Percentiles rank a stretch among this genome's conserved stretches.
These are phyloP conservation scores for Rhexocercosporidium sp. DNA, from an alignment of 2,329 filamentous ascomycete genomes.

Conservation along the genomic window DNA sequence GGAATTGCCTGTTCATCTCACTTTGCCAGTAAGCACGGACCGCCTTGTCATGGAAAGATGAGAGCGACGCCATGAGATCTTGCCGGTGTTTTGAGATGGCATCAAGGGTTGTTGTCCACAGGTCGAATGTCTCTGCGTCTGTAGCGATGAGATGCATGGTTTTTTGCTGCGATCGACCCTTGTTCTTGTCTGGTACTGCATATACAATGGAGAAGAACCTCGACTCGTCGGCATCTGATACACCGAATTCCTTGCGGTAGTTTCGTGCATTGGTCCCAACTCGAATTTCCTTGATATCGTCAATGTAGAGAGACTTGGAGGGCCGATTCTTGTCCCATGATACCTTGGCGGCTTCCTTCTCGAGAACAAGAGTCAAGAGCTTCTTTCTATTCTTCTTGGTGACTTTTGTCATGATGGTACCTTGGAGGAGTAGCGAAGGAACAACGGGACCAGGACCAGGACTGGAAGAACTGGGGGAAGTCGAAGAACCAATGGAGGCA, in stretches of 20 bases:
- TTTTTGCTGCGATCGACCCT: slow-evolving; percentile 68
- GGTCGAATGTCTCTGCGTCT: slow-evolving; percentile 70
- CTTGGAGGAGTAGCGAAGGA: slow-evolving; percentile 76
- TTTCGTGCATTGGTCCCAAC: slow-evolving; percentile 84
- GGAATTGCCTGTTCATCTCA: slow-evolving; percentile 76
- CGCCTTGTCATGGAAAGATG: slow-evolving; percentile 82
- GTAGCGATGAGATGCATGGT: slow-evolving; percentile 87
- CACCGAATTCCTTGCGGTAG: slow-evolving; percentile 82
- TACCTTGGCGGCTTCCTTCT: slow-evolving; percentile 84
- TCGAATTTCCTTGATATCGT: slow-evolving; percentile 92
- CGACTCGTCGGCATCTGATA: slow-evolving; percentile 69
- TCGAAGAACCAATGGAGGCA: slow-evolving; percentile 53
- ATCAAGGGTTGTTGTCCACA: slow-evolving; percentile 86
- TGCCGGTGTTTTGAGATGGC: slow-evolving; percentile 85
- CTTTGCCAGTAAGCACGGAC: slow-evolving; percentile 84
- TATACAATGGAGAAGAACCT: slow-evolving; percentile 93
- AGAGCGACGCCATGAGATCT: slow-evolving; percentile 86
- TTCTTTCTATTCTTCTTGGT: slow-evolving; percentile 80
- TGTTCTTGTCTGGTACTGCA: slow-evolving; percentile 76
- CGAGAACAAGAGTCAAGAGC: slow-evolving; percentile 72
- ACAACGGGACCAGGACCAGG: slow-evolving; percentile 70
- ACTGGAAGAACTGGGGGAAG: slow-evolving; percentile 44
- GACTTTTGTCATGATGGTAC: slow-evolving; percentile 80
- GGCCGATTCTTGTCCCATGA: slow-evolving; percentile 82
- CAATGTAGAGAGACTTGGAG: slow-evolving; percentile 87